Conservation (phyloP, 2,329 filamentous ascomycete genomes). For the Sphaerostilbella broomeana region DNA sequence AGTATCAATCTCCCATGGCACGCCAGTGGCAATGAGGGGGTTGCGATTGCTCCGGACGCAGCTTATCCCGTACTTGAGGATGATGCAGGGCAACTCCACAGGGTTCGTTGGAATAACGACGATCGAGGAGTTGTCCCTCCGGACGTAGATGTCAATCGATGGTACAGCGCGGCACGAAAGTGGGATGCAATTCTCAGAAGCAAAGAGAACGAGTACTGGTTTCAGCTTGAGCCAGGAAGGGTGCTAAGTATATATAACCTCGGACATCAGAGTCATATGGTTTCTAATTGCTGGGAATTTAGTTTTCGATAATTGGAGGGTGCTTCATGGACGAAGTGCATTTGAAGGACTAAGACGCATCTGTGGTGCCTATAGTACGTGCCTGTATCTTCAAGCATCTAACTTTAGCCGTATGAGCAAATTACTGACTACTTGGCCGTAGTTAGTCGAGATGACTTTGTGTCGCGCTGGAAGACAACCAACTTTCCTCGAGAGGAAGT, state of each 20-base stretch:
- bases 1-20: conserved; percentile 63
- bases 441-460: conserved; percentile 77
- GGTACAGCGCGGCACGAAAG: conserved; percentile 74
- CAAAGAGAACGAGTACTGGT: conserved; percentile 64
- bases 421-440: conserved; percentile 1
- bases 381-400: background rate
- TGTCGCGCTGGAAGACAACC: conserved; percentile 67
- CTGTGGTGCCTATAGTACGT: conserved; percentile 84
- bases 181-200: conserved; percentile 66
- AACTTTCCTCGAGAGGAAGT: conserved; percentile 51
- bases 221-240: conserved; percentile 71
- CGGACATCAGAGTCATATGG: background rate
- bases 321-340: conserved; percentile 76
- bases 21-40: conserved; percentile 81
- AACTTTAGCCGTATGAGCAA: background rate
- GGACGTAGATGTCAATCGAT: conserved; percentile 44
- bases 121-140: conserved; percentile 69
- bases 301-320: conserved; percentile 96
- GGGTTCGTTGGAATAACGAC: conserved; percentile 89
- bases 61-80: conserved; percentile 67
- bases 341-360: conserved; percentile 83
- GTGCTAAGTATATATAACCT: conserved; percentile 55
- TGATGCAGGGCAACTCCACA: conserved; percentile 37
- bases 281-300: conserved; percentile 4
- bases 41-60: conserved; percentile 67